Evolutionary conservation across 345 rosid species (phyloP).

Genomic region (Melaleuca quinquenervia): DNA sequence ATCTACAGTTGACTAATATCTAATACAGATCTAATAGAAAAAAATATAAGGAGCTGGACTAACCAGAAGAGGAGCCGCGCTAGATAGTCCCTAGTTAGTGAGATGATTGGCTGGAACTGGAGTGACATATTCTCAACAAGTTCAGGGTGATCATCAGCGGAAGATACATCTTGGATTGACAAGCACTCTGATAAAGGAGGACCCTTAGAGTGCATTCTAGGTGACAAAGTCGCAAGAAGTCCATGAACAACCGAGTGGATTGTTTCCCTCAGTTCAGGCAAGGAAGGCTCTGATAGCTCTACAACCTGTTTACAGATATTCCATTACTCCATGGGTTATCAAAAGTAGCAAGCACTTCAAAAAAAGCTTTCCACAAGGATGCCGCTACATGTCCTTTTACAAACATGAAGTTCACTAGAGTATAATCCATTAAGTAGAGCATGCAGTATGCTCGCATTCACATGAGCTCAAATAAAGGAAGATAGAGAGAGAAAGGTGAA

Average conservation of each 20-base stretch:
- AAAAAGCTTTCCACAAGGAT: neutral
- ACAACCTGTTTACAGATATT: constrained; percentile 49
- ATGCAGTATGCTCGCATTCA: neutral
- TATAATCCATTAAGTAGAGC: neutral
- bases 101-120: constrained; percentile 74
- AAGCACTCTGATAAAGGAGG: constrained; percentile 47
- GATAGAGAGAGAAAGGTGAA: neutral
- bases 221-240: constrained; percentile 90
- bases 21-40: neutral
- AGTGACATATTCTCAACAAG: constrained; percentile 77
- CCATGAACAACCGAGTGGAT: constrained; percentile 83
- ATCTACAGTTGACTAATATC: neutral
- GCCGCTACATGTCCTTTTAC: neutral
- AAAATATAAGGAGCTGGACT: constrained; percentile 5
- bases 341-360: neutral
- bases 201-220: constrained; percentile 71
- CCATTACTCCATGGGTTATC: neutral
- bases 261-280: constrained; percentile 60
- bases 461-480: neutral
- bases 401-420: neutral
- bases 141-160: constrained; percentile 57
- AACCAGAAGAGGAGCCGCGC: constrained; percentile 97
- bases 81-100: constrained; percentile 77
- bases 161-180: constrained; percentile 29
- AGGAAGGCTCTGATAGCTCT: constrained; percentile 87